Percentiles rank a stretch among this genome's conserved stretches.
Conservation (phyloP, 257 asterid species). For the Primulina tabacum region DNA sequence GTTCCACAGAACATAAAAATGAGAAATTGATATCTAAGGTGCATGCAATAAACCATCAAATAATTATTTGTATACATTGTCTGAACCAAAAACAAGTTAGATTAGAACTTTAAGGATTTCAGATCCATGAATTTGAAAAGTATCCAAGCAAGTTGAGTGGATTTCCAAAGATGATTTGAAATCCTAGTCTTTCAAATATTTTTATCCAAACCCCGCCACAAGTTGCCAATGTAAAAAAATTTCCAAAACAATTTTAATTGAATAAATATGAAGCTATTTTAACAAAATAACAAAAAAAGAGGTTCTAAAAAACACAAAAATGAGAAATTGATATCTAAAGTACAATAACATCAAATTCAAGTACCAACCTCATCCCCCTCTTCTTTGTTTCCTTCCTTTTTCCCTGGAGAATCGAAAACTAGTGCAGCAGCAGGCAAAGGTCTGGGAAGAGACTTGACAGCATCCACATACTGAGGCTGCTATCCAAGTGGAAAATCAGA, state of each 20-base stretch:
- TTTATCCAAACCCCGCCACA: not conserved
- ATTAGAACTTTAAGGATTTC: not conserved
- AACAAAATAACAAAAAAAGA: not conserved
- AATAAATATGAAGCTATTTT: not conserved
- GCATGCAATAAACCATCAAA: not conserved
- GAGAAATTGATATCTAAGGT: no score
- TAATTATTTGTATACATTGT: not conserved
- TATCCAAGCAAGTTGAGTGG: not conserved
- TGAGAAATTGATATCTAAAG: slow-evolving; percentile 14
- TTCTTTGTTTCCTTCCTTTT: slow-evolving; percentile 43
- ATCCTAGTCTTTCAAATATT: not conserved
- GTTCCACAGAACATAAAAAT: no score
- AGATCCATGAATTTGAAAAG: no score
- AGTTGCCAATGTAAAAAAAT: not conserved
- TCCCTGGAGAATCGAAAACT: slow-evolving; percentile 45
- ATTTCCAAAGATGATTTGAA: not conserved
- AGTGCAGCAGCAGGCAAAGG: slow-evolving; percentile 67
- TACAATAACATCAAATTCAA: slow-evolving; percentile 17
- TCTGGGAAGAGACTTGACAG: slow-evolving; percentile 71
- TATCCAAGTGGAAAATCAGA: slow-evolving; percentile 27
- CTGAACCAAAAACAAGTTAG: not conserved
- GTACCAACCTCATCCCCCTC: slow-evolving; percentile 72
- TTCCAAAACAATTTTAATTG: no score
- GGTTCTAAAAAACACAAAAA: not conserved
- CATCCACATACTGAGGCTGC: slow-evolving; percentile 64